Conservation (phyloP, 441 rosid genomes). For the Viola pubescens region DNA sequence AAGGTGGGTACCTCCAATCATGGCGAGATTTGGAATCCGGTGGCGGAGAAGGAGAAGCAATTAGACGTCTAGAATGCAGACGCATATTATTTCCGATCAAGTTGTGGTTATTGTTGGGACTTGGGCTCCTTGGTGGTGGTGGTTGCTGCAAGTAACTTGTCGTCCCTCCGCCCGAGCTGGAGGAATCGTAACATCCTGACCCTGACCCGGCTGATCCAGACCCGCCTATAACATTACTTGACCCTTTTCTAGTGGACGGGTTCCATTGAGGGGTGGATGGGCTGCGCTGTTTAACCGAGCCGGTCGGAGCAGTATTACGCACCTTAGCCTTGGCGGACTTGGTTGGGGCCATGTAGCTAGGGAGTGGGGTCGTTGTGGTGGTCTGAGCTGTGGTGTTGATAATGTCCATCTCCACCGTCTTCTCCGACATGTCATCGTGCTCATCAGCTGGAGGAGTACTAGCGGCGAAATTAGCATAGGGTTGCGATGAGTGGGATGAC, state of each 20-base stretch:
- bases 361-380: constrained; percentile 29
- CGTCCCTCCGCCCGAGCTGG: constrained; percentile 59
- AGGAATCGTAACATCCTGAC: constrained; percentile 48
- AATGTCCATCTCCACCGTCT: constrained; percentile 72
- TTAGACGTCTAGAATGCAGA: constrained; percentile 24
- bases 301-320: constrained; percentile 32
- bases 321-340: constrained; percentile 86
- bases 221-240: not conserved
- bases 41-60: constrained; percentile 24
- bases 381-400: constrained; percentile 30
- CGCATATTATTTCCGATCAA: constrained; percentile 19
- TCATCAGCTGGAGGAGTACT: constrained; percentile 25
- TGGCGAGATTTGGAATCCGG: constrained; percentile 6
- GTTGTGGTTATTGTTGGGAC: constrained; percentile 28
- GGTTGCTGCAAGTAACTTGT: constrained; percentile 12
- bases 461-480: constrained; percentile 27
- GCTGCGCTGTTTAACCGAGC: constrained; percentile 25
- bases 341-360: constrained; percentile 87
- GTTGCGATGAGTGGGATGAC: constrained; percentile 59
- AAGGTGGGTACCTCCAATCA: constrained; percentile 32
- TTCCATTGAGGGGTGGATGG: constrained; percentile 52
- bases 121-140: constrained; percentile 52
- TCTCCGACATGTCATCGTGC: constrained; percentile 55
- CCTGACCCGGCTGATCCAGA: constrained; percentile 11
- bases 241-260: constrained; percentile 50